These are phyloP conservation scores for Globisporangium ultimum DNA, from an alignment of 352 stramenopile species.

Conservation along the genomic window DNA sequence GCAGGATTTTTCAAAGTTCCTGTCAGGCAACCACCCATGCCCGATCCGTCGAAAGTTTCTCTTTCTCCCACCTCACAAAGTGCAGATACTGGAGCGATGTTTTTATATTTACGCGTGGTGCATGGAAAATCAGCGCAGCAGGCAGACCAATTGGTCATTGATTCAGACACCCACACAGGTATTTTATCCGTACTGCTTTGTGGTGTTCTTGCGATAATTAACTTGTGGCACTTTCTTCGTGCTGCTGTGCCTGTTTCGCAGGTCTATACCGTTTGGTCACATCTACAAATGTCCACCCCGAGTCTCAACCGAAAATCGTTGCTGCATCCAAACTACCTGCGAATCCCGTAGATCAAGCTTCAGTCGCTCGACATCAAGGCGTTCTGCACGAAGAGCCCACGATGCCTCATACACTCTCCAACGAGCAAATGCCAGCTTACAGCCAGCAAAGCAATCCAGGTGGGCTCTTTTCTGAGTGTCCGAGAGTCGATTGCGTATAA, in stretches of 20 bases:
- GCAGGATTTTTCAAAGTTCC: conserved; percentile 36
- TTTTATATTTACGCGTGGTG: conserved; percentile 33
- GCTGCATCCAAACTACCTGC: no score
- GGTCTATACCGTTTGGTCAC: conserved; percentile 3
- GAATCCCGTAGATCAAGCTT: no score
- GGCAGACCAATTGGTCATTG: conserved; percentile 21
- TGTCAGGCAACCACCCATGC: conserved; percentile 34
- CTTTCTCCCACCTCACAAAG: conserved; percentile 12
- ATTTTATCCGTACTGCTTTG: neutral
- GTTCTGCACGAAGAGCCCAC: no score
- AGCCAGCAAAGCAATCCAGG: no score
- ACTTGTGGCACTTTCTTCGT: neutral
- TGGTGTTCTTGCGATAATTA: neutral
- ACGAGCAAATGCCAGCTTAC: no score
- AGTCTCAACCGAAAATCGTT: no score
- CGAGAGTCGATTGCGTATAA: no score
- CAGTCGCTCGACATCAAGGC: no score
- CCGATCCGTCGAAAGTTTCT: conserved; percentile 32
- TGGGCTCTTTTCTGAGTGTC: no score
- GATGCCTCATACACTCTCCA: no score
- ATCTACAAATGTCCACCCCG: no score
- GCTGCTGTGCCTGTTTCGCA: neutral
- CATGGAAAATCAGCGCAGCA: conserved; percentile 25
- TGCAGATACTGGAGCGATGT: conserved; percentile 16
- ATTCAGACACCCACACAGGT: conserved; percentile 38